These are phyloP conservation scores for Phytophthora crassamura DNA, from an alignment of 352 stramenopile genomes.

Conservation along the genomic window DNA sequence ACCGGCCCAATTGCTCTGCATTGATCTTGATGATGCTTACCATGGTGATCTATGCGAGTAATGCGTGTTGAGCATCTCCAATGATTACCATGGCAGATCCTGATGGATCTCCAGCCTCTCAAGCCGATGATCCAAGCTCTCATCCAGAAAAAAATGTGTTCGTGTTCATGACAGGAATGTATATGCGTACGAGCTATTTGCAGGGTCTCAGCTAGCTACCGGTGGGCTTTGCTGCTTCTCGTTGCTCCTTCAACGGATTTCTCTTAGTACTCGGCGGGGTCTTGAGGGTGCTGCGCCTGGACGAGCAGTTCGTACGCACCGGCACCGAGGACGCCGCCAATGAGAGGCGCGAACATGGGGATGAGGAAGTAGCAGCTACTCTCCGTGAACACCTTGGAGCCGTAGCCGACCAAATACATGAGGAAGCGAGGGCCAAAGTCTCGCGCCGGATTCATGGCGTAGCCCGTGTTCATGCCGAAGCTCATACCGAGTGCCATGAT, in stretches of 20 bases:
- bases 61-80: too few species aligned
- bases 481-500: slow-evolving; percentile 1
- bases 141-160: slow-evolving; percentile 8
- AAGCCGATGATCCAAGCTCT: too few species aligned
- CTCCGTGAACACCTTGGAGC: slow-evolving; percentile 9
- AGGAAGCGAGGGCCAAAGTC: slow-evolving; percentile 9
- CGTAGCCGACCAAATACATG: slow-evolving; percentile 12
- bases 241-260: neutral
- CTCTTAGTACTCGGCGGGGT: slow-evolving; percentile 24
- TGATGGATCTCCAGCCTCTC: too few species aligned
- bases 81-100: too few species aligned
- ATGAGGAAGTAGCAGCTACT: slow-evolving; percentile 11
- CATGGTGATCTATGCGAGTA: too few species aligned
- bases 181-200: slow-evolving; percentile 30
- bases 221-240: slow-evolving; percentile 12
- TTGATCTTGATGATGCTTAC: too few species aligned
- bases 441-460: slow-evolving; percentile 13
- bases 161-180: slow-evolving; percentile 13
- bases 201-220: slow-evolving; percentile 7
- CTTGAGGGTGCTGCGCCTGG: slow-evolving; percentile 56
- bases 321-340: slow-evolving; percentile 32
- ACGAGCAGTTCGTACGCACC: slow-evolving; percentile 60
- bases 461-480: slow-evolving; percentile 7
- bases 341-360: neutral
- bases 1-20: too few species aligned